phyloP scores from a whole-genome alignment of 768 basidiomycete species.

The Polyporus arcularius region DNA sequence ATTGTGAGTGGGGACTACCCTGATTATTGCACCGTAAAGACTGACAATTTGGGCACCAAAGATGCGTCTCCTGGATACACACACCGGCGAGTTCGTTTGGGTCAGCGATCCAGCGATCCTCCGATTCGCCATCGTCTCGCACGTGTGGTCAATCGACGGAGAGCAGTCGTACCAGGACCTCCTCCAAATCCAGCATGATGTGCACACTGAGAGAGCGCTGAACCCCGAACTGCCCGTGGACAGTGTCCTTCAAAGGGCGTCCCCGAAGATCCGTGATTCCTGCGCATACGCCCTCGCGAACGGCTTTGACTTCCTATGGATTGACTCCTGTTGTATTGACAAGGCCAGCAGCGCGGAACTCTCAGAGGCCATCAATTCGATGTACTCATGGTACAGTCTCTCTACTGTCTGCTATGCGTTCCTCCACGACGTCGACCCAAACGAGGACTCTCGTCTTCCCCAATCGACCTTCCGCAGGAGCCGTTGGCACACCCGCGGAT shows the following conservation, averaged over 20 bases:
- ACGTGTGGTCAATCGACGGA: constrained; percentile 7
- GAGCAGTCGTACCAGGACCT: constrained; percentile 15
- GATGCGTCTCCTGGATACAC: constrained; percentile 12
- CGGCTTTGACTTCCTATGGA: constrained; percentile 8
- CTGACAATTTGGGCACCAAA: no score
- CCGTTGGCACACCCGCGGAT: constrained; percentile 15
- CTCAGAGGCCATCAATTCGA: constrained; percentile 18
- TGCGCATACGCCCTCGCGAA: constrained; percentile 4
- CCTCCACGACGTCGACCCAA: constrained; percentile 8
- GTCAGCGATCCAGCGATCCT: constrained; percentile 7
- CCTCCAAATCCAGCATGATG: background rate
- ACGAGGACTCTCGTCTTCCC: constrained; percentile 5
- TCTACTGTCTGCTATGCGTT: constrained; percentile 13
- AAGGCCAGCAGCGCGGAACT: constrained; percentile 18
- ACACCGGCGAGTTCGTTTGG: constrained; percentile 2
- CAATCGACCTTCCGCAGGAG: constrained; percentile 14
- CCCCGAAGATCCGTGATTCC: constrained; percentile 3
- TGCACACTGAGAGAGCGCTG: background rate
- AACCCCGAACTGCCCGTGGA: no score
- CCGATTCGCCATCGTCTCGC: constrained; percentile 13
- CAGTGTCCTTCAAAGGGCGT: background rate
- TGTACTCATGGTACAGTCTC: constrained; percentile 16
- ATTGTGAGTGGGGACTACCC: no score
- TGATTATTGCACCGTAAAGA: no score
- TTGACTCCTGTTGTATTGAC: constrained; percentile 19